Percentiles rank a stretch among this genome's conserved stretches.
phyloP scores from a whole-genome alignment of 2,329 filamentous ascomycete genomes.

The Akanthomyces lecanii region DNA sequence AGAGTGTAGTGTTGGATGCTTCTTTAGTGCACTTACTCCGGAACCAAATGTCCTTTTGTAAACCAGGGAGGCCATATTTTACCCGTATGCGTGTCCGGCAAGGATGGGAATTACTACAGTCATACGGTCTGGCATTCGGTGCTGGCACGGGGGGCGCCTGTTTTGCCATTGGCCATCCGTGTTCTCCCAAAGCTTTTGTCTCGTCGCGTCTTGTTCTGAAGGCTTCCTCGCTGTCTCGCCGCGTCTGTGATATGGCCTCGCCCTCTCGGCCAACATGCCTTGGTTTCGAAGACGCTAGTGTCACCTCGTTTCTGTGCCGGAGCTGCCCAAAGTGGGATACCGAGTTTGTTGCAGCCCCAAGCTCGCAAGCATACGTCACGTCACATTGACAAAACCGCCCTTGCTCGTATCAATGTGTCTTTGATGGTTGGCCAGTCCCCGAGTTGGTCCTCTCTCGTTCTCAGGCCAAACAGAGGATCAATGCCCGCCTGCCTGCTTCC shows the following conservation, averaged over 20 bases:
- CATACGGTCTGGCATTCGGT: too few species aligned
- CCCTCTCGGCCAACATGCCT: background rate
- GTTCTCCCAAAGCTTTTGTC: background rate
- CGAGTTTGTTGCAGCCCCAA: background rate
- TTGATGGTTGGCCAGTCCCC: background rate
- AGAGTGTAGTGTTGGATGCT: too few species aligned
- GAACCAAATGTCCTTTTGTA: too few species aligned
- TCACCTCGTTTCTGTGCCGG: background rate
- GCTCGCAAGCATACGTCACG: background rate
- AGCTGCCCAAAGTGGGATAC: slow-evolving; percentile 12
- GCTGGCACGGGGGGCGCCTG: too few species aligned
- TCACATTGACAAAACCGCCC: background rate
- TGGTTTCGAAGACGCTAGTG: background rate
- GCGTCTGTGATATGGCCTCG: background rate
- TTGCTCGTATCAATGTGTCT: background rate
- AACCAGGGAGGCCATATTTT: too few species aligned
- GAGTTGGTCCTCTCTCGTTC: background rate
- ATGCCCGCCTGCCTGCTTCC: background rate
- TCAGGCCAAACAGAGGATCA: background rate
- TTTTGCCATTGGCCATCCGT: too few species aligned
- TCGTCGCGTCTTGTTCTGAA: background rate
- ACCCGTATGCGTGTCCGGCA: too few species aligned
- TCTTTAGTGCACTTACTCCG: too few species aligned
- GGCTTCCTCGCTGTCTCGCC: background rate
- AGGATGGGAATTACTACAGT: too few species aligned